Evolutionary conservation across 345 rosid genomes (phyloP).

Genomic region (Populus davidiana): DNA sequence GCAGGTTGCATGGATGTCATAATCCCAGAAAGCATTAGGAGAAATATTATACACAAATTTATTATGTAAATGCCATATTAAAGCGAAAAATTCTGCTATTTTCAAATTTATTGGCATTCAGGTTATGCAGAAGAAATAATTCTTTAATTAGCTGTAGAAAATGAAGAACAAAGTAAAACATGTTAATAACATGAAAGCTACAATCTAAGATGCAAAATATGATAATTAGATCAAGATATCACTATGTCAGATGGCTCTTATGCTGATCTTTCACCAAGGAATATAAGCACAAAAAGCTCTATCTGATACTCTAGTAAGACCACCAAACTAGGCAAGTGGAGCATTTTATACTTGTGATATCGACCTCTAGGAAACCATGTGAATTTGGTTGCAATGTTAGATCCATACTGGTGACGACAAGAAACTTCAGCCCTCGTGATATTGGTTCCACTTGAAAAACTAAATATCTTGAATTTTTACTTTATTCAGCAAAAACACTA

Average conservation of each 20-base stretch:
- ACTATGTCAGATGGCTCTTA: not conserved
- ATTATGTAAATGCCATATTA: not conserved
- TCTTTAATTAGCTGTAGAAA: not conserved
- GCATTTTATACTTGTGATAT: too few species aligned
- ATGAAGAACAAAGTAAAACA: too few species aligned
- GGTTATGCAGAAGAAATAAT: not conserved
- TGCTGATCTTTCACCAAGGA: not conserved
- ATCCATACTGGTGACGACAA: too few species aligned
- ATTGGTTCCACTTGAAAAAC: not conserved
- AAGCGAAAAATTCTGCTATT: not conserved
- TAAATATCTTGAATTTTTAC: not conserved
- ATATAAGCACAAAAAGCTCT: too few species aligned
- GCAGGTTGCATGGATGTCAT: slow-evolving; percentile 80
- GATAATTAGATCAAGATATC: not conserved
- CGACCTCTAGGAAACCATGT: too few species aligned
- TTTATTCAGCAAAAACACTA: slow-evolving; percentile 27
- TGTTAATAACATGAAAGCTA: not conserved
- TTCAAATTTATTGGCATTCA: not conserved
- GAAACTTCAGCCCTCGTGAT: not conserved
- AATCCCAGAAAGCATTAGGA: slow-evolving; percentile 44
- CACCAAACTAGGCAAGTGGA: too few species aligned
- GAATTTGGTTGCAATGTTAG: too few species aligned
- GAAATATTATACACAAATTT: not conserved
- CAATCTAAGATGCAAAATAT: not conserved
- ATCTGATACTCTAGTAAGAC: too few species aligned